A percentile compares a stretch with the other conserved stretches of the same genome.
Conservation (phyloP, 805 yeast species). For the Sugiyamaella chiloensis region DNA sequence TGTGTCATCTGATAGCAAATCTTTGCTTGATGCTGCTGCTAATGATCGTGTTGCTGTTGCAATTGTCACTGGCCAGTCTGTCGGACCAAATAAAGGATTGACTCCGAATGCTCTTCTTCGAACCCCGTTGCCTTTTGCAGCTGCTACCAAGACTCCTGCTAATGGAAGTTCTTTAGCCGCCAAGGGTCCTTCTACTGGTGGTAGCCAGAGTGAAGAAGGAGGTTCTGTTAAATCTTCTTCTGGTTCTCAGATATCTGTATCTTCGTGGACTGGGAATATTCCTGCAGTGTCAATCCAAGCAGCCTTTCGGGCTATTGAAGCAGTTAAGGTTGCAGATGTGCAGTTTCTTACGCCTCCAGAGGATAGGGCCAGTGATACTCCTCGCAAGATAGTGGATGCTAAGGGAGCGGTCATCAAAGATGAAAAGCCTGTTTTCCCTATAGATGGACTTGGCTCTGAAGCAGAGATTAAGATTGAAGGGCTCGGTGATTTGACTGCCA, state of each 20-base stretch:
- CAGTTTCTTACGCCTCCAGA: constrained; percentile 30
- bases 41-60: constrained; percentile 1
- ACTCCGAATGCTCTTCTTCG: constrained; percentile 25
- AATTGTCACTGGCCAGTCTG: neutral
- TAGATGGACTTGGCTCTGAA: constrained; percentile 11
- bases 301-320: constrained; percentile 32
- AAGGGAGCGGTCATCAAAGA: neutral
- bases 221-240: neutral
- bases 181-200: constrained; percentile 3
- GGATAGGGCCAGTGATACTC: neutral
- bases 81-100: constrained; percentile 12
- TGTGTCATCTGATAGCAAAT: neutral
- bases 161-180: neutral
- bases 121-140: constrained; percentile 24
- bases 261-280: constrained; percentile 30
- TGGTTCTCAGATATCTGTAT: constrained; percentile 6
- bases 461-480: constrained; percentile 15
- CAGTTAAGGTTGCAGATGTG: constrained; percentile 28
- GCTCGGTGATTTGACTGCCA: constrained; percentile 14
- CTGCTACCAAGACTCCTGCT: constrained; percentile 21
- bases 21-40: constrained; percentile 1
- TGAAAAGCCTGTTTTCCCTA: constrained; percentile 14
- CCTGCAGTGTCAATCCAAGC: constrained; percentile 33
- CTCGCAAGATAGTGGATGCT: constrained; percentile 1
- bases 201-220: constrained; percentile 4